Evolutionary conservation across 768 basidiomycete genomes (phyloP), one percentile per base, ranked within the genome.

Genomic region (Panaeolus papilionaceus): DNA sequence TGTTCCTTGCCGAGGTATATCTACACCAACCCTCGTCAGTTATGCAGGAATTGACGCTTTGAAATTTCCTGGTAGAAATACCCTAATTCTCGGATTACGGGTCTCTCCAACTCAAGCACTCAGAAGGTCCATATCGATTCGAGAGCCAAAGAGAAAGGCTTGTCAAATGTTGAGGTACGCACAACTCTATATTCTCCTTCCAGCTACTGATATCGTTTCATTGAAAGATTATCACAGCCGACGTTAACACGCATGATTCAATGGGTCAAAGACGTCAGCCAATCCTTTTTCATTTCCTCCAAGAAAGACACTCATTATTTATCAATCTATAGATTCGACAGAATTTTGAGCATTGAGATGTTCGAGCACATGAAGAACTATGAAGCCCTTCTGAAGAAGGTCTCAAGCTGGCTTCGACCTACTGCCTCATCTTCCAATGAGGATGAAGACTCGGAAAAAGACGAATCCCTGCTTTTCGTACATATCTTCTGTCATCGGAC

Each of bases 361-460:
- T 89, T 91, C 70, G 89, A 91, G 72, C 90, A 92, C 74, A 90
- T 91, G 89, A 91, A 91, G 78, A 90, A 90, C 73, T 92, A 92
- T 77, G 79, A 89, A 65, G 74, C 77, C 9, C 83, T 92, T 9
- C 79, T 92, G 67, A 76, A 79, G 64, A 92, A 92, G 73, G 75
- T 91, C 38, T 84, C 88, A 1, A 85, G 83, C 9, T 93, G 90
- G 91, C 82, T 92, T 12, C 80, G 84, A 37, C 85, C 88, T 4
- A 79, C 75, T 18, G 39, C 38, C 18, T 26, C 67, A 61, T 42
- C 38, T 5, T 2, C 20, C 5, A 14, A 14, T n/a, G 8, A 65
- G 18, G 42, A 61, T n/a, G 38, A 67, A 28, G 69, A 71, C n/a
- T 6, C 64, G 11, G 28, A 37, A 70, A 42, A 61, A 38, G 79